phyloP scores from a whole-genome alignment of 108 stramenopile species.

The Cyclotella atomus region DNA sequence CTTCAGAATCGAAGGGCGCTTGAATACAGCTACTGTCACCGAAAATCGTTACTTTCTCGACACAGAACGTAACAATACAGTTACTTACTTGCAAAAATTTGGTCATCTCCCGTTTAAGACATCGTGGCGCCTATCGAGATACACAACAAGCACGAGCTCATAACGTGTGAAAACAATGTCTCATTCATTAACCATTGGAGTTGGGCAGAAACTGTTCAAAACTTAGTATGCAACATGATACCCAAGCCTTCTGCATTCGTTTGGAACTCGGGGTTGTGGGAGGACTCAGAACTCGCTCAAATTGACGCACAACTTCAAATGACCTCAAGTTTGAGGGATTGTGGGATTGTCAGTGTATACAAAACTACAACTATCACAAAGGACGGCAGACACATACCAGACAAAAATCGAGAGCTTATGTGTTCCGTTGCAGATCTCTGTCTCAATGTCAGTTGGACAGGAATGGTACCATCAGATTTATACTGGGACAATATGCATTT shows the following conservation, averaged over 20 bases:
- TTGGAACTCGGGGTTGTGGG: conserved; percentile 39
- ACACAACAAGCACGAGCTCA: conserved; percentile 16
- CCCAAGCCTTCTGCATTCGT: conserved; percentile 34
- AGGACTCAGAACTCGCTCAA: conserved; percentile 20
- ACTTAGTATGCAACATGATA: conserved; percentile 23
- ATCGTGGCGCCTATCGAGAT: not conserved
- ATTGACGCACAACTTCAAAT: conserved; percentile 2
- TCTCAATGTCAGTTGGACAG: conserved; percentile 6
- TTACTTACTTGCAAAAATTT: conserved; percentile 25
- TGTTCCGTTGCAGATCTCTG: not conserved
- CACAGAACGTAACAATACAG: conserved; percentile 8
- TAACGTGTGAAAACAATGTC: not conserved
- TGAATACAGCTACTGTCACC: not conserved
- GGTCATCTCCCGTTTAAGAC: conserved; percentile 26
- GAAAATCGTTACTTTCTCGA: conserved; percentile 44
- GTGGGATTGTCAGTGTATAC: conserved; percentile 41
- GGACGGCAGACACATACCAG: not conserved
- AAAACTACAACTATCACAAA: conserved; percentile 25
- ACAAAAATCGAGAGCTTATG: not conserved
- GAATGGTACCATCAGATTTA: not conserved
- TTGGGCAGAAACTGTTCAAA: conserved; percentile 22
- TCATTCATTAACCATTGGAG: not conserved
- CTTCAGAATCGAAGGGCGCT: conserved; percentile 21
- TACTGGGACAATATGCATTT: not conserved
- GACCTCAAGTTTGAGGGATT: conserved; percentile 11